These are phyloP conservation scores for Pleurostoma richardsiae DNA, from an alignment of 2,329 filamentous ascomycete species.

Conservation along the genomic window DNA sequence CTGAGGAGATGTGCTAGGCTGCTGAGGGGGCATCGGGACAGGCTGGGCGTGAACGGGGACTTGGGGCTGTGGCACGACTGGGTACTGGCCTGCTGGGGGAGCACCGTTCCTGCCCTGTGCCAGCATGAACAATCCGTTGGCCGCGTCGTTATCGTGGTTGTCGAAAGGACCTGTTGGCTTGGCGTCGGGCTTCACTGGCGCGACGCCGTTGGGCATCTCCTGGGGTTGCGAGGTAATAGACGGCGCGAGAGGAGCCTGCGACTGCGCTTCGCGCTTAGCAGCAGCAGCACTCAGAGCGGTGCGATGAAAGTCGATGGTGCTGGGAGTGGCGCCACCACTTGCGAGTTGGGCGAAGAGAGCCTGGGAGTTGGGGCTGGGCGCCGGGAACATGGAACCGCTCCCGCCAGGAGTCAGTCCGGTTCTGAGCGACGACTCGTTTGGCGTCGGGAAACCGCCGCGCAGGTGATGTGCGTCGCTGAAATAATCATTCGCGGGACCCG, in stretches of 20 bases:
- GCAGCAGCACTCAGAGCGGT: conserved; percentile 80
- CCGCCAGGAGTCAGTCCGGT: conserved; percentile 91
- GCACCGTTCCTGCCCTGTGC: conserved; percentile 63
- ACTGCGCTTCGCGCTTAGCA: conserved; percentile 48
- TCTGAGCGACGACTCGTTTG: conserved; percentile 90
- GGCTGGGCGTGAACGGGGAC: conserved; percentile 46
- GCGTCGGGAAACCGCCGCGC: conserved; percentile 82
- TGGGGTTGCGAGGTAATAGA: conserved; percentile 47
- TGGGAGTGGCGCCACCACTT: conserved; percentile 79
- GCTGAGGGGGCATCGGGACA: conserved; percentile 24
- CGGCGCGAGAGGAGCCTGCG: conserved; percentile 26
- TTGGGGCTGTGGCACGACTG: conserved; percentile 30
- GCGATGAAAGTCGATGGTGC: conserved; percentile 89
- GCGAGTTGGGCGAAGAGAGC: conserved; percentile 75
- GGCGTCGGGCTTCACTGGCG: conserved; percentile 37
- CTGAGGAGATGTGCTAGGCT: conserved; percentile 42
- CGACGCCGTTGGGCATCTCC: conserved; percentile 36
- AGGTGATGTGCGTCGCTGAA: conserved; percentile 77
- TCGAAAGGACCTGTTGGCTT: conserved; percentile 67
- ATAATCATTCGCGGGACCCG: conserved; percentile 80
- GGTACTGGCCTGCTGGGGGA: conserved; percentile 42
- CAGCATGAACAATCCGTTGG: conserved; percentile 88
- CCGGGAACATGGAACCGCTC: conserved; percentile 95
- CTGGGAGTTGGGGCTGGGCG: conserved; percentile 80
- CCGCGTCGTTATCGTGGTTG: conserved; percentile 90